Conservation (phyloP, 768 basidiomycete genomes). For the Rhodocollybia butyracea region DNA sequence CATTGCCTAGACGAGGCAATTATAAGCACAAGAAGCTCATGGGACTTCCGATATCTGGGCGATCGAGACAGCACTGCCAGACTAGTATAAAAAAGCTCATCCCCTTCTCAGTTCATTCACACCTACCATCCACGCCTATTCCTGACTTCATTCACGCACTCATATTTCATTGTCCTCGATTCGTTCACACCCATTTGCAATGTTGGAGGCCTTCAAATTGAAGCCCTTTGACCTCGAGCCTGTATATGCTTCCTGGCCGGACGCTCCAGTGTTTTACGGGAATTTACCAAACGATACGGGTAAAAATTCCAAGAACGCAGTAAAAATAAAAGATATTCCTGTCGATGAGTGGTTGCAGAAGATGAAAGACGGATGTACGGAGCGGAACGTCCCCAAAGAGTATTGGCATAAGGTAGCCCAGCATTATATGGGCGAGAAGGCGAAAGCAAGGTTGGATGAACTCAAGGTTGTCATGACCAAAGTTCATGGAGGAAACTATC, state of each 20-base stretch:
- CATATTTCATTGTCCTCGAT: background rate
- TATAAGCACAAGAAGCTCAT: no score
- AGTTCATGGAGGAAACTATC: constrained; percentile 73
- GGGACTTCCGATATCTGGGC: no score
- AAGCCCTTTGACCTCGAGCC: constrained; percentile 76
- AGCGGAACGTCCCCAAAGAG: constrained; percentile 71
- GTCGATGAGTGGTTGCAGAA: constrained; percentile 73
- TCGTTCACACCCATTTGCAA: constrained; percentile 13
- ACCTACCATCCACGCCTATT: no score
- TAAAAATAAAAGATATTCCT: constrained; percentile 52
- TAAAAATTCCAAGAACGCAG: constrained; percentile 44
- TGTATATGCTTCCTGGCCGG: constrained; percentile 59
- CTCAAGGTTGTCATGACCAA: constrained; percentile 71
- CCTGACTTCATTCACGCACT: background rate
- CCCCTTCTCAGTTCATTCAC: no score
- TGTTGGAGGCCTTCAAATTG: constrained; percentile 78
- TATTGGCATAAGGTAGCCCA: constrained; percentile 83
- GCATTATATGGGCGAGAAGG: constrained; percentile 69
- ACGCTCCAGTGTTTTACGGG: constrained; percentile 65
- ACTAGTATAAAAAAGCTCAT: background rate
- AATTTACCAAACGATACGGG: constrained; percentile 37
- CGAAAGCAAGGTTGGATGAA: constrained; percentile 63
- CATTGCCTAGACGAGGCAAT: no score
- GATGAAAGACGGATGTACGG: constrained; percentile 68
- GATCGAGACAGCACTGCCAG: no score